Evolutionary conservation across 768 basidiomycete species (phyloP).

Genomic region (Udeniomyces megalosporus): DNA sequence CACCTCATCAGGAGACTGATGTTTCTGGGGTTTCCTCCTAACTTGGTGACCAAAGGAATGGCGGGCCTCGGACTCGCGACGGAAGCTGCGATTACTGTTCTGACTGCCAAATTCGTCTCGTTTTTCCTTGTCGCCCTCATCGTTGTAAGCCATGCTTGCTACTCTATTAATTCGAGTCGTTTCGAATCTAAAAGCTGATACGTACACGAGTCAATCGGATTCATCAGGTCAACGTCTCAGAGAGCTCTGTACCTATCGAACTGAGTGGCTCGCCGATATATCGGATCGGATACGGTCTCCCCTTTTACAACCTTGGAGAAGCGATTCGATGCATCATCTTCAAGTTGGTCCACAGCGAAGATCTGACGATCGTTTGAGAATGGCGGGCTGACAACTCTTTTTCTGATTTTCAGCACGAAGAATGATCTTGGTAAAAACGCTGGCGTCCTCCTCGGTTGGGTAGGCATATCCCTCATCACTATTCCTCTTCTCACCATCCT

Average conservation of each 20-base stretch:
- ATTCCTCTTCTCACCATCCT: slow-evolving; percentile 20
- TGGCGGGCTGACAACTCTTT: too few species aligned
- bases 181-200: neutral
- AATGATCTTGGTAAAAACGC: slow-evolving; percentile 33
- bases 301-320: slow-evolving; percentile 54
- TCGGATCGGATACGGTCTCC: slow-evolving; percentile 48
- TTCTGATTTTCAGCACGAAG: slow-evolving; percentile 31
- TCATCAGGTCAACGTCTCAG: slow-evolving; percentile 4
- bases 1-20: too few species aligned
- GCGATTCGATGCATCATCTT: slow-evolving; percentile 51
- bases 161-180: neutral
- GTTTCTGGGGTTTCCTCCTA: too few species aligned
- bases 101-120: slow-evolving; percentile 29
- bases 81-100: slow-evolving; percentile 29
- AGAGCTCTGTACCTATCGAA: slow-evolving; percentile 41
- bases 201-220: neutral
- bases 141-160: slow-evolving; percentile 17
- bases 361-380: too few species aligned
- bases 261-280: slow-evolving; percentile 15
- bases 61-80: slow-evolving; percentile 26
- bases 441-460: slow-evolving; percentile 28
- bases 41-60: slow-evolving; percentile 21
- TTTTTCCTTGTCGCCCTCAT: slow-evolving; percentile 30
- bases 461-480: slow-evolving; percentile 29
- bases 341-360: slow-evolving; percentile 18